Base-by-base conservation (phyloP, 2,329 filamentous ascomycete genomes). In the Clonostachys solani region DNA sequence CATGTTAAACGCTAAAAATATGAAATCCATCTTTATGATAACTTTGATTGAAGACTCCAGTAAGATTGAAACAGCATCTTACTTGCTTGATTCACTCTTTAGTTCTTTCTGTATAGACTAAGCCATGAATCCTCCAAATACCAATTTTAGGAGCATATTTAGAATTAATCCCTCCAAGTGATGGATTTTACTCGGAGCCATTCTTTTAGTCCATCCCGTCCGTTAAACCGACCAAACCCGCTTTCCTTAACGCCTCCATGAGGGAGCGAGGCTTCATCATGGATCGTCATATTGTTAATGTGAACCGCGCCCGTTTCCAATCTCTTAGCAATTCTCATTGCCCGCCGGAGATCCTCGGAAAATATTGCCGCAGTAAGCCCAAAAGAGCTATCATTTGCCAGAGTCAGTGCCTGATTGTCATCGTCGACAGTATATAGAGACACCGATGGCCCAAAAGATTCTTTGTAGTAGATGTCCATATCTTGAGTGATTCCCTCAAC, bases 381-480 rank as follows among this genome's bases (percentile, higher is more conserved):
- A 47, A 83, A 83, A 0, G 66, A 71, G 3, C 72, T 75, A 55
- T 80, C 57, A 42, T 68, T 68, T 29, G 65, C 65, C 7, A 63
- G 36, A 23, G 52, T 47, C 1, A 68, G 48, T 5, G 87, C 89
- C 53, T 91, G 84, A 33, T 89, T 86, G 42, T 89, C 85, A 3
- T 67, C 73, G 15, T 81, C 74, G 23, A 92, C 75, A 17, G 78
- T 72, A 15, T 86, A 78, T 17, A 94, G 59, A 15, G 81, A 83
- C 2, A 91, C 86, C 0, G 80, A 82, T 1, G 90, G 89, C 0
- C 87, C 89, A 56, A 95, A 95, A 2, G 81, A 86, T 66, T 95
- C 89, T 2, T 78, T 83, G 54, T 78, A 69, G 65, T 86, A 92
- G 15, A 95, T 67, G 48, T 89, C 83, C 89, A 92, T 94, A 1